Base-by-base conservation (phyloP, 73 alveolate genomes). In the Paramecium tetraurelia region DNA sequence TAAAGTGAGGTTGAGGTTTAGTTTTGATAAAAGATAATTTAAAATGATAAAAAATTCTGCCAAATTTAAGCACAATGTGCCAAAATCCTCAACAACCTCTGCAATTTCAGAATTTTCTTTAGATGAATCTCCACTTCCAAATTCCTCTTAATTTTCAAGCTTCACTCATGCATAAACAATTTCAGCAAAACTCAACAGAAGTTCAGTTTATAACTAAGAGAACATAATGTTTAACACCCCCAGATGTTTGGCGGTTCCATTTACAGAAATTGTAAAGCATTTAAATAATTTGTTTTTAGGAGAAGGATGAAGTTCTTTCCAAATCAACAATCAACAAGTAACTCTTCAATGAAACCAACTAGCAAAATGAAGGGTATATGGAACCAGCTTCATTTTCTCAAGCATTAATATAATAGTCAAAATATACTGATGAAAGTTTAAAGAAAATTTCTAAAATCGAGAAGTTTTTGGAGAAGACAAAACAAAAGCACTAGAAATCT, bases 111-210 rank as follows among this genome's bases (percentile, higher is more conserved):
- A 80, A 44, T 80, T 80, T 20, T 35, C 86, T 20, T 40, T 5
- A 8, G 90, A 80, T 46, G 76, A 41, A 14, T 80, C 90, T 14
- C 90, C 90, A n/a, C 44, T 80, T 11, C 90, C 90, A 14, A 44
- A 80, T 41, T 71, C 70, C 24, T 40, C 10, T 2, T 10, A 72
- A 40, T 80, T 80, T 35, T 27, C n/a, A 46, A 24, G 63, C 14
- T 80, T 80, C 24, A 41, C 90, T 7, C 75, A 80, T 24, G 70
- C 90, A 2, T 35, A 80, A 80, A 44, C 76, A 4, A 80, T 80
- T 10, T 80, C 90, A 14, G 90, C 90, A 44, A 41, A 41, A 80
- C 57, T 80, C 44, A 80, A 40, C 72, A 80, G 46, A 80, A 44
- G 10, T 35, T 80, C 90, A 44, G 77, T 80, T n/a, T 80, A 80